phyloP scores from a whole-genome alignment of 208 protist species.

The Herpetomonas tarakana region DNA sequence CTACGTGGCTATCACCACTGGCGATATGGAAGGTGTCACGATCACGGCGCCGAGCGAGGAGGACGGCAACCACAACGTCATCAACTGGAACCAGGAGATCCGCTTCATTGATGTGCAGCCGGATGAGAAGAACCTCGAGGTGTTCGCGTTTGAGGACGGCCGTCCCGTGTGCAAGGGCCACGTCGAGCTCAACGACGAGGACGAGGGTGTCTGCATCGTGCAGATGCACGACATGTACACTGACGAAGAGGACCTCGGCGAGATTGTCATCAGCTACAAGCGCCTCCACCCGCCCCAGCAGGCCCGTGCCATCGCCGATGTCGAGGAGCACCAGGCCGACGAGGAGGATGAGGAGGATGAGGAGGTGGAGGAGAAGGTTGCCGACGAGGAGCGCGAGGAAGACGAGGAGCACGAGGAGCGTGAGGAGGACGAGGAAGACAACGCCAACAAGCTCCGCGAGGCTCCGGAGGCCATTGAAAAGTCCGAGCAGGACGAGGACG shows the following conservation, averaged over 20 bases:
- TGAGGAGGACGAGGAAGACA: constrained; percentile 7
- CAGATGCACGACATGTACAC: constrained; percentile 58
- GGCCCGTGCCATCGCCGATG: background rate
- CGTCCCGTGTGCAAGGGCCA: constrained; percentile 46
- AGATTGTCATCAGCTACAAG: constrained; percentile 80
- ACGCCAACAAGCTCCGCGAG: background rate
- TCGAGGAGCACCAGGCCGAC: constrained; percentile 2
- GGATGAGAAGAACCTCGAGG: constrained; percentile 42
- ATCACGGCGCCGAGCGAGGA: constrained; percentile 49
- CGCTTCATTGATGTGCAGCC: constrained; percentile 76
- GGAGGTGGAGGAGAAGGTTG: constrained; percentile 7
- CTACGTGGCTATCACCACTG: constrained; percentile 56
- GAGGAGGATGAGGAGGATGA: constrained; percentile 10
- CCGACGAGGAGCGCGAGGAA: constrained; percentile 5
- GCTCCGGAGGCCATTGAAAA: constrained; percentile 2
- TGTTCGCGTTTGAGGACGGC: constrained; percentile 58
- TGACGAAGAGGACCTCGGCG: constrained; percentile 35
- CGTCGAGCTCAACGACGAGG: constrained; percentile 26
- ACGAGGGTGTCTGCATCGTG: constrained; percentile 51
- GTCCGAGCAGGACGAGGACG: background rate
- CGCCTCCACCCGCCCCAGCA: constrained; percentile 35
- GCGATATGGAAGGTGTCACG: constrained; percentile 75
- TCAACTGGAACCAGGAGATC: constrained; percentile 88
- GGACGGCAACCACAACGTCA: constrained; percentile 31
- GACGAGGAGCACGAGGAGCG: constrained; percentile 2